Conservation (phyloP, 176 grass and related monocot species). For the Stipa capillata region DNA sequence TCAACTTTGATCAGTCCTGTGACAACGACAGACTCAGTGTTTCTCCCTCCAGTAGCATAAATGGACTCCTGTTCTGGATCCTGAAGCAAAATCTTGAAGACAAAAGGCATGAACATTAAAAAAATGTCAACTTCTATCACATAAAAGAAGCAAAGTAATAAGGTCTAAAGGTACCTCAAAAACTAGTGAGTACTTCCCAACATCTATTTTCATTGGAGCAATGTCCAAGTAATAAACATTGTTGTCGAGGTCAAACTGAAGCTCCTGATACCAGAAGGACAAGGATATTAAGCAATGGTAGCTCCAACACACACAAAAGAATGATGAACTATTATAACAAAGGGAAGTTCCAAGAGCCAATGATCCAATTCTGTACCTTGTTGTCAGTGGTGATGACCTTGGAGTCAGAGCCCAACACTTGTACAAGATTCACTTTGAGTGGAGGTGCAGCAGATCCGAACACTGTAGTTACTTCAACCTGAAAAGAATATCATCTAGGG, state of each 20-base stretch:
- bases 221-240: constrained; percentile 89
- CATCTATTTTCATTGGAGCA: constrained; percentile 72
- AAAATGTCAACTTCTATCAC: not conserved
- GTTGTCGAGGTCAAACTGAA: constrained; percentile 66
- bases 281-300: not conserved
- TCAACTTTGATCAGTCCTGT: constrained; percentile 74
- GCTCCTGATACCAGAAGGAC: constrained; percentile 53
- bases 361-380: constrained; percentile 32
- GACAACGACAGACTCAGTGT: constrained; percentile 39
- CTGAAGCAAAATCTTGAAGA: constrained; percentile 59
- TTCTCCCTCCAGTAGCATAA: constrained; percentile 70
- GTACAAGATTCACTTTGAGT: constrained; percentile 63
- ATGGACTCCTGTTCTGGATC: constrained; percentile 48
- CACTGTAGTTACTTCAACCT: constrained; percentile 95
- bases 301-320: not conserved
- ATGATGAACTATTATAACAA: not conserved
- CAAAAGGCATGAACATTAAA: not conserved
- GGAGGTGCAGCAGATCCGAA: constrained; percentile 80
- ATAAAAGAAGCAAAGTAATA: not conserved
- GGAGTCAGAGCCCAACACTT: constrained; percentile 55
- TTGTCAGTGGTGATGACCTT: constrained; percentile 45
- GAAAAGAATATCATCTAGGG: constrained; percentile 32
- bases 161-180: constrained; percentile 68
- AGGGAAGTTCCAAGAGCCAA: not conserved
- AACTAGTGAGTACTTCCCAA: constrained; percentile 79